Evolutionary conservation across 2,329 filamentous ascomycete species (phyloP), one percentile per base, ranked within the genome.

Genomic region (Monosporascus sp.): DNA sequence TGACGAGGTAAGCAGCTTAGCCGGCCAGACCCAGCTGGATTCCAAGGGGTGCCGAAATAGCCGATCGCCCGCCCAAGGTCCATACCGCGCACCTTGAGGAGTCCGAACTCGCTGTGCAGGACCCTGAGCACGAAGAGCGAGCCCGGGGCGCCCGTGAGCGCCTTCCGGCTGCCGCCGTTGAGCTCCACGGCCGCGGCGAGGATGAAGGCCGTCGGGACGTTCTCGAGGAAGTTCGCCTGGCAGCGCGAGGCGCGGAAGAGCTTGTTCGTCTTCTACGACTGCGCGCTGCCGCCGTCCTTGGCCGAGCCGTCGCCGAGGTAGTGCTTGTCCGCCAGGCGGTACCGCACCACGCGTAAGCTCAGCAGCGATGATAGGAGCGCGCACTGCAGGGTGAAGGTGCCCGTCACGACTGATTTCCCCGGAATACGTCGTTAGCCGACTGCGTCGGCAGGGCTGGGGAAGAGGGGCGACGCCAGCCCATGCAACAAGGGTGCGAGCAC

Each of bases 211-310:
- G 68, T 54, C 9, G 66, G 67, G 34, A 68, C 66, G 53, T 69
- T 64, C 61, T 70, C 65, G 52, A 56, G 52, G 52, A 68, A 70
- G 52, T 68, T 69, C 47, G 57, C 52, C 51, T 70, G 65, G 53
- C 59, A 57, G 24, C 66, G 62, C 20, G 49, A 55, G 19, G 63
- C 60, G 22, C 66, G 52, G 52, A 61, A 64, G 40, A 69, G 58
- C 50, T 57, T 55, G 57, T 64, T 61, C 43, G 54, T 24, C 46
- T 51, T 51, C 54, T 26, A 34, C 37, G 37, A 54, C 53, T 31
- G 34, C 51, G 31, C 46, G 2, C 51, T 34, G 48, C 49, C 44
- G 19, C 45, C 34, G 19, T 56, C 45, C 46, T 57, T 59, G 17
- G 56, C 56, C 22, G 60, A 63, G 55, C 61, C 60, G 46, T 68